Evolutionary conservation across 768 basidiomycete species (phyloP), one percentile per base, ranked within the genome.

Genomic region (Mrakia frigida): DNA sequence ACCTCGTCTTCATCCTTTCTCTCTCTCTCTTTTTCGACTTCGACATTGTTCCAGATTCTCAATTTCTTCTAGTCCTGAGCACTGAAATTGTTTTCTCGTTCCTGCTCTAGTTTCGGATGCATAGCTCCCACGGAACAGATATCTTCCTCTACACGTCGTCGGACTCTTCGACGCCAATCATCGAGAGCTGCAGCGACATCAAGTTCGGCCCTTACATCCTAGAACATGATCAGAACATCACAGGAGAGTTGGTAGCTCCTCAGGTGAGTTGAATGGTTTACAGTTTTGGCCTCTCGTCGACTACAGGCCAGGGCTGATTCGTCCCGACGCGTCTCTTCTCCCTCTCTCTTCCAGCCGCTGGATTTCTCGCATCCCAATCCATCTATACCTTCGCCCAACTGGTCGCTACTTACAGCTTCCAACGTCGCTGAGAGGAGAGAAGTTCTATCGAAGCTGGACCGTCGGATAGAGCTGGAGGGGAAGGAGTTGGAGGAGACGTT

Each of bases 341-440:
- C 6, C 16, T 16, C 74, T 25, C 14, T 6, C 10, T 35, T 43
- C 0, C 16, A 69, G 33, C 37, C 68, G 25, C 69, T 61, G 23
- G 74, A 75, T 39, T 75, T 75, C 74, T 70, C 74, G 28, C 74
- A 75, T n/a, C 74, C 74, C 28, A 75, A 75, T 41, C 74, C 74
- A 11, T 70, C 74, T 1, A n/a, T 37, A 2, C 74, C 74, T 37
- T 70, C 68, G n/a, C 74, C 74, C 6, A 67, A 65, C 43, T 72
- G 70, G 70, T 56, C 37, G 5, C 10, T 28, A 14, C 23, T 28
- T 16, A 3, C 56, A 56, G 25, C 25, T 7, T 14, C 4, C 56
- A 11, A n/a, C 7, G n/a, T 56, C 28, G 56, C n/a, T 2, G 56
- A 56, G 56, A 56, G 25, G 56, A 56, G 56, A 25, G 13, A 1